phyloP scores from a whole-genome alignment of 2,329 filamentous ascomycete genomes.

The Colletotrichum coccodes region DNA sequence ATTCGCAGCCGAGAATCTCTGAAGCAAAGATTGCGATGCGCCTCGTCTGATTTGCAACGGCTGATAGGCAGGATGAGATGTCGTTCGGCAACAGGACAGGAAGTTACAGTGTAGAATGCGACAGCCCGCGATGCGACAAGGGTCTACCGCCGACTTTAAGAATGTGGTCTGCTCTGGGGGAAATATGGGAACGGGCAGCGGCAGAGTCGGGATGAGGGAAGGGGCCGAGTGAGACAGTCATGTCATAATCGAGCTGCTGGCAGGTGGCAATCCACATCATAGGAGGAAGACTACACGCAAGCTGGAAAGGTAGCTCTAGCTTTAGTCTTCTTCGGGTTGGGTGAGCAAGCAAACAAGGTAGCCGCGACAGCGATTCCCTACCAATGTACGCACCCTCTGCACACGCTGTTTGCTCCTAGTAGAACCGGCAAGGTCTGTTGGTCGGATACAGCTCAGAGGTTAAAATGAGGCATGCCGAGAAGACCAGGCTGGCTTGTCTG shows the following conservation, averaged over 20 bases:
- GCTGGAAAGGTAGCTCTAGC: slow-evolving; percentile 14
- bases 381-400: background rate
- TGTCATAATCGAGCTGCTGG: slow-evolving; percentile 28
- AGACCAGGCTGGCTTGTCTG: background rate
- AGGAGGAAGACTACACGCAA: slow-evolving; percentile 3
- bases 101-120: slow-evolving; percentile 12
- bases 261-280: slow-evolving; percentile 8
- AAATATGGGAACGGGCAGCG: background rate
- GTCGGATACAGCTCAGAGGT: background rate
- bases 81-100: background rate
- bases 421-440: background rate
- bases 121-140: slow-evolving; percentile 26
- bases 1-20: background rate
- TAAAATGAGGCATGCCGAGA: slow-evolving; percentile 10
- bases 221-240: slow-evolving; percentile 27
- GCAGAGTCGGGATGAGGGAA: slow-evolving; percentile 9
- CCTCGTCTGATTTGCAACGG: background rate
- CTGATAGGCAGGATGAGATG: background rate
- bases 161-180: background rate
- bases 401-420: background rate
- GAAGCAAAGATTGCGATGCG: slow-evolving; percentile 1
- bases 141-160: slow-evolving; percentile 20
- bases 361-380: background rate
- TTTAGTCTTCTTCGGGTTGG: slow-evolving; percentile 13
- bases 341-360: background rate